A percentile compares a stretch with the other conserved stretches of the same genome.
Evolutionary conservation across 108 stramenopile genomes (phyloP).

Genomic region (Pelagomonas calceolata): DNA sequence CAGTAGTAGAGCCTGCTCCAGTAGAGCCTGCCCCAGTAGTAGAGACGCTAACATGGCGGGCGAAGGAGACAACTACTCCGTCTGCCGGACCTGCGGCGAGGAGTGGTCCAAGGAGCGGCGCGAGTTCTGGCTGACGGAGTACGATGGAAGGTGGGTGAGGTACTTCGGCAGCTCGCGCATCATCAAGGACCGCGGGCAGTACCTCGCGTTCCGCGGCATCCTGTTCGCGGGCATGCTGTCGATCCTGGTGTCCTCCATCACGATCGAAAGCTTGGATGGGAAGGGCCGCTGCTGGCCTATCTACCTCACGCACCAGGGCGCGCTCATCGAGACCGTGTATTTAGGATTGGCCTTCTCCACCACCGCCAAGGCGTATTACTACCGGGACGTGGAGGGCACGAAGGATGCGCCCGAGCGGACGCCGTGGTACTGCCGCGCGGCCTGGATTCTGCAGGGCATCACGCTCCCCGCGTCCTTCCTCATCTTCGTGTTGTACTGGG

Average conservation of each 20-base stretch:
- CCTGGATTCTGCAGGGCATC: neutral
- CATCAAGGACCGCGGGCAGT: neutral
- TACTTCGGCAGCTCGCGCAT: neutral
- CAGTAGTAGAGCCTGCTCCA: too few species aligned
- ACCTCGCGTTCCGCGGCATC: neutral
- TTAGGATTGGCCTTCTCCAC: neutral
- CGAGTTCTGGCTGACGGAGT: neutral
- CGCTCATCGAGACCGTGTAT: neutral
- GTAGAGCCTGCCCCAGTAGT: too few species aligned
- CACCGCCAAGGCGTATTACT: neutral
- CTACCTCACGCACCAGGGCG: neutral
- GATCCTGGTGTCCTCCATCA: neutral
- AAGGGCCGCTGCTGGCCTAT: neutral
- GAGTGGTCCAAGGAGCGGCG: neutral
- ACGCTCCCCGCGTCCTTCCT: neutral
- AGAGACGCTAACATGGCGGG: too few species aligned
- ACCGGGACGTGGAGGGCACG: neutral
- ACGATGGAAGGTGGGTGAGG: neutral
- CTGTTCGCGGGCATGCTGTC: neutral
- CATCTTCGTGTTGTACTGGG: neutral
- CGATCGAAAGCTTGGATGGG: neutral
- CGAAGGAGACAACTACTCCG: too few species aligned
- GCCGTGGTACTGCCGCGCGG: neutral
- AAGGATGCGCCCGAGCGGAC: neutral
- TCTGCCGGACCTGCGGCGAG: too few species aligned